Evolutionary conservation across 1,139 yeast species (phyloP).

Genomic region (Pichia terricola): DNA sequence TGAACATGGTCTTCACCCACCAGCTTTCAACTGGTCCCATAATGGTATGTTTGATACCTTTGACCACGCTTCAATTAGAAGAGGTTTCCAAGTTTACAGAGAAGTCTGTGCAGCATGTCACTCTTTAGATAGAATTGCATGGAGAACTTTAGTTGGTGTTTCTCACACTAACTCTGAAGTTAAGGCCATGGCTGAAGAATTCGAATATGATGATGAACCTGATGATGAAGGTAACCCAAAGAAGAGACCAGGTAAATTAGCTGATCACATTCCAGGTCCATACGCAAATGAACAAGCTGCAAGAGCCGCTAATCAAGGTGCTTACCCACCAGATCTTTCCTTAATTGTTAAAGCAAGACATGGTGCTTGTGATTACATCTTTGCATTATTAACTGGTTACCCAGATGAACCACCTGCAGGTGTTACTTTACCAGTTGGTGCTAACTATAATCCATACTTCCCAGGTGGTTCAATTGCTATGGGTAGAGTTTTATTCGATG

Average conservation of each 20-base stretch:
- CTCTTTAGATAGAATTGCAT: constrained; percentile 91
- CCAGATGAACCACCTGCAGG: constrained; percentile 99
- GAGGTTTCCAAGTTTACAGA: constrained; percentile 98
- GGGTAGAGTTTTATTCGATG: constrained; percentile 98
- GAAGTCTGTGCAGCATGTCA: constrained; percentile 99
- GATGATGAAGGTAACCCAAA: constrained; percentile 99
- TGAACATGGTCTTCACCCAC: constrained; percentile 97
- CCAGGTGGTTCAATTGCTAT: constrained; percentile 99
- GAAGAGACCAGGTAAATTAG: constrained; percentile 96
- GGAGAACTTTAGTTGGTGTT: constrained; percentile 98
- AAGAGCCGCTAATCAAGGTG: constrained; percentile 99
- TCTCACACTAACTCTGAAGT: constrained; percentile 89
- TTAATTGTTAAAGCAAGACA: constrained; percentile 98
- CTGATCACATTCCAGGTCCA: constrained; percentile 92
- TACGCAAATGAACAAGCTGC: constrained; percentile 98
- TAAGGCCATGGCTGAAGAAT: constrained; percentile 89
- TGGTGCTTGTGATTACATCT: constrained; percentile 94
- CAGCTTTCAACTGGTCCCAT: constrained; percentile 90
- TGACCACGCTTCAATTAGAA: constrained; percentile 94
- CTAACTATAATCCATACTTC: constrained; percentile 99
- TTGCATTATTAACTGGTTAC: constrained; percentile 92
- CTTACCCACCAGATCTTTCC: constrained; percentile 96
- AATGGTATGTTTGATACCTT: constrained; percentile 85
- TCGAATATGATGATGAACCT: constrained; percentile 98
- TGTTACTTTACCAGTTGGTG: constrained; percentile 81